Evolutionary conservation across 2,329 filamentous ascomycete genomes (phyloP), one percentile per base, ranked within the genome.

Genomic region (Penicillium italicum): DNA sequence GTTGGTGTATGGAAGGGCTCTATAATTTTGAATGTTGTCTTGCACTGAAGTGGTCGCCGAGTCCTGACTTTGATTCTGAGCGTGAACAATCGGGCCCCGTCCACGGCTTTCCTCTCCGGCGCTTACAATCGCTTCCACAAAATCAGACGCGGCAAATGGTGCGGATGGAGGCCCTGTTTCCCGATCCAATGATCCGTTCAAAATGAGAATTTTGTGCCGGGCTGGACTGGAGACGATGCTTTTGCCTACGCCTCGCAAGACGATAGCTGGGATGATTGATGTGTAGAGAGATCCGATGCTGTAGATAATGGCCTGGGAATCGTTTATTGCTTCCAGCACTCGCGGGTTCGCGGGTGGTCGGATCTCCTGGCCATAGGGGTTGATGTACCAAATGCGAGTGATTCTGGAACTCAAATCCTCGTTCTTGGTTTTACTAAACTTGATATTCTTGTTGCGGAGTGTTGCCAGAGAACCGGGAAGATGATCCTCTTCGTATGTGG

Each of bases 291-390:
- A 92, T n/a, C 94, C 94, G 56, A 97, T 95, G 72, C 89, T 92
- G 76, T 96, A 97, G 43, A 97, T 84, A 9, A 97, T 80, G 1
- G 85, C 86, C 53, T 85, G 81, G 0, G 89, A 82, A 1, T 77
- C 75, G 16, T 77, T 76, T 1, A 97, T 72, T 0, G 90, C 85
- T 8, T 85, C 81, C 0, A 96, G 66, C 0, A 93, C 90, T 48
- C 90, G 86, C 0, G 91, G 86, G 66, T 96, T 97, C 2, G 91
- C 89, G 0, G 86, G 82, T 0, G 92, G 89, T 18, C 87, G 85
- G 63, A 97, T 97, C 73, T 97, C 92, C 70, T 97, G 91, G n/a
- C 93, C 93, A 72, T 97, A 97, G 0, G 93, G 93, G 68, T 97
- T 97, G 76, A 97, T 97, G 77, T 97, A 97, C 91, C 91, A 97